These are phyloP conservation scores for Bauhinia variegata DNA, from an alignment of 306 rosid species.

Conservation along the genomic window DNA sequence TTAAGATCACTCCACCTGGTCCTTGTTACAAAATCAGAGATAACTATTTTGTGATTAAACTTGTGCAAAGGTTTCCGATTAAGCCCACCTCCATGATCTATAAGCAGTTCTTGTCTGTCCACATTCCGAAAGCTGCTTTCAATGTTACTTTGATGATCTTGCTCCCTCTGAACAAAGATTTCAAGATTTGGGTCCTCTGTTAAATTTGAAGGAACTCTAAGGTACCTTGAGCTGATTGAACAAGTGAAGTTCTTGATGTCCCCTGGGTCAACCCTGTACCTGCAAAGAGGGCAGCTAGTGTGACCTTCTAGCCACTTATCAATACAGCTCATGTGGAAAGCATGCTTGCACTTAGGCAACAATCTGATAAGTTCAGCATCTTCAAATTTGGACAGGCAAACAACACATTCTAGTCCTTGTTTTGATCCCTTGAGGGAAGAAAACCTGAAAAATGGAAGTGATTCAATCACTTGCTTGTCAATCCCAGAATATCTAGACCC, in stretches of 20 bases:
- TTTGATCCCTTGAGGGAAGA: constrained; percentile 82
- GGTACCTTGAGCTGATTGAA: constrained; percentile 64
- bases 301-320: constrained; percentile 93
- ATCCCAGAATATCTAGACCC: constrained; percentile 61
- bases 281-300: constrained; percentile 91
- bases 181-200: constrained; percentile 66
- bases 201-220: constrained; percentile 58
- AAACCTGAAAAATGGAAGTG: constrained; percentile 90
- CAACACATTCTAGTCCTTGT: constrained; percentile 85
- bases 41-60: constrained; percentile 67
- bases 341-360: constrained; percentile 89
- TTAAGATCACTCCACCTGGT: constrained; percentile 86
- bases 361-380: constrained; percentile 75
- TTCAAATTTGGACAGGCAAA: constrained; percentile 84
- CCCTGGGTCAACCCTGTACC: constrained; percentile 67
- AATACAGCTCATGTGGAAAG: constrained; percentile 84
- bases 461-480: constrained; percentile 67
- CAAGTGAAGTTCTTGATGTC: constrained; percentile 49
- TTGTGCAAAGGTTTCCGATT: constrained; percentile 44
- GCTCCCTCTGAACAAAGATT: constrained; percentile 75
- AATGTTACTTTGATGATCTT: constrained; percentile 40
- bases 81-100: constrained; percentile 33
- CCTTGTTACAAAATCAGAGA: constrained; percentile 57
- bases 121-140: constrained; percentile 59
- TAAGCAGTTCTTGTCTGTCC: constrained; percentile 39